Base-by-base conservation (phyloP, 495 filamentous ascomycete genomes). In the Pyrenopolyporus hunteri region DNA sequence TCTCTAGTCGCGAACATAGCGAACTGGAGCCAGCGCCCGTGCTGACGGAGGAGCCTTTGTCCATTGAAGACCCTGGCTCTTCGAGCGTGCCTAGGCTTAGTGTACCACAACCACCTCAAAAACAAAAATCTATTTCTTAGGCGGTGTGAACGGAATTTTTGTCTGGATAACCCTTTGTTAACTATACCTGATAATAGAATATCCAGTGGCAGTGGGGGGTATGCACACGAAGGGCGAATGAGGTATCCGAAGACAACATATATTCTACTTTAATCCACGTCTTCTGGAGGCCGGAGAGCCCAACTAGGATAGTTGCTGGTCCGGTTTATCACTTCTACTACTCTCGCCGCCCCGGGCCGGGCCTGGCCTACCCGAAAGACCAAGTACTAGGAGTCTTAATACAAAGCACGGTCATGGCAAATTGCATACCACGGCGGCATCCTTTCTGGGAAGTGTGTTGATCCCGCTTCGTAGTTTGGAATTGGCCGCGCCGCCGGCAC, bases 81-180 rank as follows among this genome's bases (percentile, higher is more conserved):
- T 62, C 67, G n/a, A 63, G 74, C 16, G 78, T 80, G 10, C 78
- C 78, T 3, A 72, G 71, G 8, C 68, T 79, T 2, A 66, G 69
- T 49, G 44, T 78, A 2, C 78, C 78, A 7, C 75, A 76, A 57
- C 76, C 78, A 4, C 72, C 73, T 2, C 64, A 71, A 58, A 70
- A 73, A 51, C 69, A 69, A 26, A 74, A 75, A 62, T 69, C 70
- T 59, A 45, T 67, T 50, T 69, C 70, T 56, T 73, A 73, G 68
- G 65, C 50, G 52, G 70, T 58, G 28, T 67, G 51, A 71, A 53
- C 10, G 31, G 26, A 67, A 19, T 59, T 66, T 68, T 67, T 63
- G 60, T 62, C 47, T 53, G 37, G 29, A 66, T 43, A 20, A 57
- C 28, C 46, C 36, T 19, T 53, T 42, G 32, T 66, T 51, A 45